These are phyloP conservation scores for Eutrema salsugineum DNA, from an alignment of 441 rosid genomes.

Conservation along the genomic window DNA sequence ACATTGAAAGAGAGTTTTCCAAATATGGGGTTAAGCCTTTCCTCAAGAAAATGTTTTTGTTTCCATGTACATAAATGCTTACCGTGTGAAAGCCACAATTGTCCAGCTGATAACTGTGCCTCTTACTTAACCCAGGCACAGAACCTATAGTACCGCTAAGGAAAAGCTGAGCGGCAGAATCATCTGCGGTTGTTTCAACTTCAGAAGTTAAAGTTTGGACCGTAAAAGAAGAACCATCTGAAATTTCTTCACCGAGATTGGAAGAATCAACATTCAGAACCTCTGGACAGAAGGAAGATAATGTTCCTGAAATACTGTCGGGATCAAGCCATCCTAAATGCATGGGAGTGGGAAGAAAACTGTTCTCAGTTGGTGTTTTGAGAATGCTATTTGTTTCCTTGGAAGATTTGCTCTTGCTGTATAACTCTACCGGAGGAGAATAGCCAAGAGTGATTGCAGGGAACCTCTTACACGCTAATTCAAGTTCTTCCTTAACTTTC, in stretches of 20 bases:
- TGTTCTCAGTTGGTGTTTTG: conserved; percentile 33
- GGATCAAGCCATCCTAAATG: conserved; percentile 50
- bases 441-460: conserved; percentile 78
- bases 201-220: conserved; percentile 29
- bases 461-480: conserved; percentile 62
- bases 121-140: conserved; percentile 69
- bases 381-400: conserved; percentile 33
- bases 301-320: conserved; percentile 36
- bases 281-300: conserved; percentile 42
- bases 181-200: conserved; percentile 39
- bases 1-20: conserved; percentile 31
- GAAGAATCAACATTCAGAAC: conserved; percentile 39
- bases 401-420: conserved; percentile 37
- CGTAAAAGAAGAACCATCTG: conserved; percentile 25
- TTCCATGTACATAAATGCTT: conserved; percentile 20
- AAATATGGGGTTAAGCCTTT: neutral
- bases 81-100: conserved; percentile 88
- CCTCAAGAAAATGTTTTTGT: conserved; percentile 5
- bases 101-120: conserved; percentile 60
- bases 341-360: conserved; percentile 36
- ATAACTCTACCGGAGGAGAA: conserved; percentile 59
- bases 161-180: conserved; percentile 33
- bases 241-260: conserved; percentile 24
- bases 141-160: conserved; percentile 58
- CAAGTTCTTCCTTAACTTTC: conserved; percentile 47